Base-by-base conservation (phyloP, 2,329 filamentous ascomycete species). In the Elsinoe perseae region DNA sequence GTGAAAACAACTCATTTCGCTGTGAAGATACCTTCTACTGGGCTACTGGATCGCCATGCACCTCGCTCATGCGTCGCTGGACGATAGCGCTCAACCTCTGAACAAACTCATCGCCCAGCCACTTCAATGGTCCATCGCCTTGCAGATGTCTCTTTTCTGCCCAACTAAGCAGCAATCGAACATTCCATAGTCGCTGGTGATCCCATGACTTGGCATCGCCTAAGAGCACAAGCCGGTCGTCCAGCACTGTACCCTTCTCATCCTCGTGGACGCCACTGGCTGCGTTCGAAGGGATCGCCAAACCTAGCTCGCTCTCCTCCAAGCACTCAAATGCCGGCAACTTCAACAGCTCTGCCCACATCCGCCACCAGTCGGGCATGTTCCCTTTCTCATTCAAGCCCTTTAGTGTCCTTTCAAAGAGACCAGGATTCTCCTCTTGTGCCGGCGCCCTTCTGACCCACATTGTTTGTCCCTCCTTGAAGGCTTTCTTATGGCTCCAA, bases 311-410 rank as follows among this genome's bases (percentile, higher is more conserved):
- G 0, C 85, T 82, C 53, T 85, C 68, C 74, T 87, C 68, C 76
- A 80, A 54, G n/a, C 64, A 63, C 18, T 62, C 57, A 42, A 86
- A 65, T 57, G 78, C 61, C 0, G 79, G 75, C 0, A 89, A 77
- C 1, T 76, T 71, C 66, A 95, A 89, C 1, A 95, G 67, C 86
- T 88, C 92, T 59, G 86, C 82, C 64, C 92, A 80, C 0, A 87
- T 69, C n/a, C 27, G 46, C 36, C 28, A 56, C 53, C 53, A 56
- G 23, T 44, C 28, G 14, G 53, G 53, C 53, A 44, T 56, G 23
- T 56, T 48, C 36, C 74, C 70, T 67, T 42, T 68, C 60, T 84
- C 81, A 57, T 86, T 87, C 25, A 95, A 77, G 0, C 87, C 87
- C 2, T 84, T 79, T 12, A 95, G 77, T 0, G 89, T 89, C 0